Conservation (phyloP, 2,329 filamentous ascomycete species). For the Pseudonectria foliicola region DNA sequence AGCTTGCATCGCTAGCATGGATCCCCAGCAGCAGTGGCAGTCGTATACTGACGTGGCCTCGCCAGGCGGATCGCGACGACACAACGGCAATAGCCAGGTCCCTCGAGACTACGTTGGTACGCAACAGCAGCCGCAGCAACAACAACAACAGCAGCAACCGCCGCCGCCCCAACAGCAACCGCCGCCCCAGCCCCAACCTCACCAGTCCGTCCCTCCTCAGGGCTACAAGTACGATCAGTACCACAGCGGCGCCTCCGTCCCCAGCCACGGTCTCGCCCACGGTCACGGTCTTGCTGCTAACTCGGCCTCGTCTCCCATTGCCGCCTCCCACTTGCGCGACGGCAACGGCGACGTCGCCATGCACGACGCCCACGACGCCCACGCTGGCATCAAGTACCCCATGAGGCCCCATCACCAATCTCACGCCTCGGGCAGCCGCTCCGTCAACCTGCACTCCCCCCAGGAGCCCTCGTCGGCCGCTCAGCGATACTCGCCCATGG, state of each 20-base stretch:
- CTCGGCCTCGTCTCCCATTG: slow-evolving; percentile 51
- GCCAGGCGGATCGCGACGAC: slow-evolving; percentile 56
- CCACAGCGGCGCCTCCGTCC: slow-evolving; percentile 36
- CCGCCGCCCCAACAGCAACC: too few relatives aligned
- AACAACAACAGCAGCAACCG: too few relatives aligned
- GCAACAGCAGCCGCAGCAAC: slow-evolving; percentile 24
- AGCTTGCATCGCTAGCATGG: slow-evolving; percentile 30
- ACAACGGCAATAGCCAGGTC: slow-evolving; percentile 45
- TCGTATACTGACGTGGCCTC: slow-evolving; percentile 53
- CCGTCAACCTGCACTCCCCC: slow-evolving; percentile 62
- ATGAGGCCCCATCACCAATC: slow-evolving; percentile 73
- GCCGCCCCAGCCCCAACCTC: slow-evolving; percentile 18
- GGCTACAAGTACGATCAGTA: slow-evolving; percentile 64
- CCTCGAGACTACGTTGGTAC: slow-evolving; percentile 40
- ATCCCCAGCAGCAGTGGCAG: slow-evolving; percentile 61
- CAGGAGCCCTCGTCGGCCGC: slow-evolving; percentile 69
- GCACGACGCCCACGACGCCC: slow-evolving; percentile 79
- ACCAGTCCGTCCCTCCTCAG: slow-evolving; percentile 36
- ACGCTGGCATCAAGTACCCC: slow-evolving; percentile 79
- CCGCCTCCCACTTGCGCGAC: slow-evolving; percentile 56
- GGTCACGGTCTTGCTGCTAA: slow-evolving; percentile 34
- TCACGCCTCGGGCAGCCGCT: slow-evolving; percentile 49
- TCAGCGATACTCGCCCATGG: slow-evolving; percentile 95
- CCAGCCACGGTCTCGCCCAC: slow-evolving; percentile 15
- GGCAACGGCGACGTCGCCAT: slow-evolving; percentile 72